Percentiles rank a stretch among this genome's conserved stretches.
These are phyloP conservation scores for Brasilioporus rufonigricans DNA, from an alignment of 768 basidiomycete species.

Conservation along the genomic window DNA sequence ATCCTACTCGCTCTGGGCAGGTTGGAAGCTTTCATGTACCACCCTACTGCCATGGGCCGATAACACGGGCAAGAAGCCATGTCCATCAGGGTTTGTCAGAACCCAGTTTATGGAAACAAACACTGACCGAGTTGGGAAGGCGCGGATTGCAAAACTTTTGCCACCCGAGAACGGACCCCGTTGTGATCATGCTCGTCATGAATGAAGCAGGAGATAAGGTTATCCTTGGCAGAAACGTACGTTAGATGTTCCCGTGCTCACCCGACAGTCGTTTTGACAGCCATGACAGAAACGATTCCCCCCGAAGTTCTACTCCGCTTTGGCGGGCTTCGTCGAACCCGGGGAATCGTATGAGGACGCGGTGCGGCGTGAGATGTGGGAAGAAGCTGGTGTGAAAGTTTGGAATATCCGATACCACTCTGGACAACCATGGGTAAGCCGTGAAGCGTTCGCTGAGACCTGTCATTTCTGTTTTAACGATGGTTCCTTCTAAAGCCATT, in stretches of 20 bases:
- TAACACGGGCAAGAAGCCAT: constrained; percentile 59
- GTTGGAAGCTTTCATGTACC: constrained; percentile 89
- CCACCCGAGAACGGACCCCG: constrained; percentile 81
- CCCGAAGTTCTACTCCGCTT: constrained; percentile 75
- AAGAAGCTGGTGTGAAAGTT: constrained; percentile 90
- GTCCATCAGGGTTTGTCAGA: constrained; percentile 64
- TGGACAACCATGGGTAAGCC: constrained; percentile 79
- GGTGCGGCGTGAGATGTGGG: constrained; percentile 90
- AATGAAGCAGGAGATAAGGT: constrained; percentile 80
- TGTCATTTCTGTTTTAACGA: not conserved
- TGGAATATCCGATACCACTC: constrained; percentile 85
- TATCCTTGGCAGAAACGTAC: constrained; percentile 81
- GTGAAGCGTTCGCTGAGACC: not conserved
- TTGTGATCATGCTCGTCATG: constrained; percentile 87
- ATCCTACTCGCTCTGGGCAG: constrained; percentile 87
- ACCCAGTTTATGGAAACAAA: not conserved
- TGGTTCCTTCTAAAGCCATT: constrained; percentile 59
- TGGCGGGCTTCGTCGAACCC: constrained; percentile 94
- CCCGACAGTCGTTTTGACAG: not conserved
- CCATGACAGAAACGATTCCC: constrained; percentile 58
- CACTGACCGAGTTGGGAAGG: constrained; percentile 37
- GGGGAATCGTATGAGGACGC: constrained; percentile 95
- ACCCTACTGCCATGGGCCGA: constrained; percentile 74
- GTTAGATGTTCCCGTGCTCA: constrained; percentile 24
- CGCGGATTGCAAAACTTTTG: constrained; percentile 86